phyloP scores from a whole-genome alignment of 1,284 basidiomycete genomes.

The Vanrija pseudolonga region DNA sequence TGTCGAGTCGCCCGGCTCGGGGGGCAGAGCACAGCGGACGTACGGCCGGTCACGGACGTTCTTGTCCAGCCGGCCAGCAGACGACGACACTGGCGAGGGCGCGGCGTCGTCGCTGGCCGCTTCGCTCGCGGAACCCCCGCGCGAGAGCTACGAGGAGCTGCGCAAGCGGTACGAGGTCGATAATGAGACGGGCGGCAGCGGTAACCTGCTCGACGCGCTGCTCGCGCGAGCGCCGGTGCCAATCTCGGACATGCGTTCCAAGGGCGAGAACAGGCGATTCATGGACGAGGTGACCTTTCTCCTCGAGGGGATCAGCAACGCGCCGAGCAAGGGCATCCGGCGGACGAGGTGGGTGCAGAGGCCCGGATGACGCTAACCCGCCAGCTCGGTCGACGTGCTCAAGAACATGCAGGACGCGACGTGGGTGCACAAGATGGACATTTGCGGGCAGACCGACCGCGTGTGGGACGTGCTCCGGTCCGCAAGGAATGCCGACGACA shows the following conservation, averaged over 20 bases:
- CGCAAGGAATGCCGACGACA: conserved; percentile 18
- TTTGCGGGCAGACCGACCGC: conserved; percentile 40
- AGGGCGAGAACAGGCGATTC: conserved; percentile 45
- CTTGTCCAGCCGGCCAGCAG: conserved; percentile 2
- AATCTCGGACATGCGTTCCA: conserved; percentile 43
- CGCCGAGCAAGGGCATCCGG: conserved; percentile 16
- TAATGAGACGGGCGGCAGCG: conserved; percentile 20
- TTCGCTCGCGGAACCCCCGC: conserved; percentile 1
- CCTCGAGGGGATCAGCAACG: conserved; percentile 32
- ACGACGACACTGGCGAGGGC: conserved; percentile 10
- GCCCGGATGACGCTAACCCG: not conserved
- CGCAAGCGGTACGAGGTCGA: conserved; percentile 42
- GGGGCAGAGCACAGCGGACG: conserved; percentile 29
- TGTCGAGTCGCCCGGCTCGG: conserved; percentile 4
- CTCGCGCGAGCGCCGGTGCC: conserved; percentile 34
- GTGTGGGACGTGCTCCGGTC: conserved; percentile 27
- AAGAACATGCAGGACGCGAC: conserved; percentile 32
- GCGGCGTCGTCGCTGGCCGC: not conserved
- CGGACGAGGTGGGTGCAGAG: conserved; percentile 33
- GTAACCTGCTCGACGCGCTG: conserved; percentile 25
- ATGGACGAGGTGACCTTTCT: conserved; percentile 44
- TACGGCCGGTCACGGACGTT: conserved; percentile 34
- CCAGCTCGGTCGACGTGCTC: conserved; percentile 40
- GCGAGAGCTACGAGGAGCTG: conserved; percentile 42
- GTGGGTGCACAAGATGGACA: conserved; percentile 37